Conservation (phyloP, 768 basidiomycete genomes). For the Russula sp. region DNA sequence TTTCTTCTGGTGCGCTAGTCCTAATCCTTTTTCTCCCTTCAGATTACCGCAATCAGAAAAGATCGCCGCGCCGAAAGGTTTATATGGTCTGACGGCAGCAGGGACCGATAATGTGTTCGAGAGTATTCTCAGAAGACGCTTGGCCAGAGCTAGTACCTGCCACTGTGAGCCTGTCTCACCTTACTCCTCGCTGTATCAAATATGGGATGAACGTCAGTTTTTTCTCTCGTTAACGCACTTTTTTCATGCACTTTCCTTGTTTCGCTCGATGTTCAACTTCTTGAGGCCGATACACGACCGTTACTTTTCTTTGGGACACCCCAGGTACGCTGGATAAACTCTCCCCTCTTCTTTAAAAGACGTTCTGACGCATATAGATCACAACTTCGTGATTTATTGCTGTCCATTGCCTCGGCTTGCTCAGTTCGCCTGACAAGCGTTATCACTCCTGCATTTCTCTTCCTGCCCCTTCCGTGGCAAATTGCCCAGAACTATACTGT, state of each 20-base stretch:
- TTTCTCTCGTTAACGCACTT: conserved; percentile 80
- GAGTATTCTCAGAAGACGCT: too few relatives aligned
- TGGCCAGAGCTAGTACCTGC: too few relatives aligned
- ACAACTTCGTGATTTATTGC: conserved; percentile 40
- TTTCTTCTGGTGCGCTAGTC: conserved; percentile 57
- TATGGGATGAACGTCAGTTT: conserved; percentile 45
- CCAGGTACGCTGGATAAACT: conserved; percentile 29
- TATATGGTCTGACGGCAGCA: too few relatives aligned
- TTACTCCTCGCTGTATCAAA: conserved; percentile 2
- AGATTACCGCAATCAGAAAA: neutral
- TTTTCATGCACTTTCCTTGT: conserved; percentile 80
- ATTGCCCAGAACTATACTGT: conserved; percentile 42
- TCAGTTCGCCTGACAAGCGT: conserved; percentile 85
- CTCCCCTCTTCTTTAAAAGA: neutral
- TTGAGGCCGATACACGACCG: conserved; percentile 79
- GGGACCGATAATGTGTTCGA: too few relatives aligned
- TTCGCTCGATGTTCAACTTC: conserved; percentile 89
- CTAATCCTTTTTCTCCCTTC: conserved; percentile 1
- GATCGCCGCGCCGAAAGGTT: too few relatives aligned
- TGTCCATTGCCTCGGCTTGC: conserved; percentile 73
- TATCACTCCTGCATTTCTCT: conserved; percentile 79
- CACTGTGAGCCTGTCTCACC: too few relatives aligned
- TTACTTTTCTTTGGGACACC: conserved; percentile 68
- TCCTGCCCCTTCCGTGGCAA: conserved; percentile 54
- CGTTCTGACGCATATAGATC: conserved; percentile 35